Conservation (phyloP, 2,329 filamentous ascomycete species). For the Ophiostoma montium region DNA sequence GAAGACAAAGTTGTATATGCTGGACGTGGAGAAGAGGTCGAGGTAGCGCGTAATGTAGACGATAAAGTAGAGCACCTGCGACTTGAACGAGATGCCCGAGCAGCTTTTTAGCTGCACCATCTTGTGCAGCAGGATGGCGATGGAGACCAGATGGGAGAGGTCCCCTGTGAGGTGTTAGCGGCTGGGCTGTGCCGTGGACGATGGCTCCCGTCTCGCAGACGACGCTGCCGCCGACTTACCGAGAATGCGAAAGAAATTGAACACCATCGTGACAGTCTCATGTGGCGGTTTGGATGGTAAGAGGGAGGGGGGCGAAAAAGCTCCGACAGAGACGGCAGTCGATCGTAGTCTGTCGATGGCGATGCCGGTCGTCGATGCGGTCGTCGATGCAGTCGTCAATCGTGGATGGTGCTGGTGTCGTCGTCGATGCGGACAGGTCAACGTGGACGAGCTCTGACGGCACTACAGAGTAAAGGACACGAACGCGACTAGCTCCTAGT, state of each 20-base stretch:
- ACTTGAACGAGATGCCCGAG: conserved; percentile 96
- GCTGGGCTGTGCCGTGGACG: background rate
- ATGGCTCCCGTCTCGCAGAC: no score
- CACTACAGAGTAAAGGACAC: conserved; percentile 25
- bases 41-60: conserved; percentile 93
- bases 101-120: conserved; percentile 95
- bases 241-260: conserved; percentile 45
- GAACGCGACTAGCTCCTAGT: conserved; percentile 30
- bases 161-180: conserved; percentile 48
- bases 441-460: no score
- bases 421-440: no score
- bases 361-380: no score
- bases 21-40: conserved; percentile 74
- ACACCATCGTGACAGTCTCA: conserved; percentile 24
- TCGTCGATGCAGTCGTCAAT: no score
- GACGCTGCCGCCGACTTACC: conserved; percentile 24
- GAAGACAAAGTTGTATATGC: conserved; percentile 85
- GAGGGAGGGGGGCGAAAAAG: background rate
- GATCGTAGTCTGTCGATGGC: no score
- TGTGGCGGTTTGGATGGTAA: background rate
- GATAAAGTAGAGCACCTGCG: conserved; percentile 83
- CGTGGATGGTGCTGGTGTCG: no score
- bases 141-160: conserved; percentile 87
- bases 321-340: background rate
- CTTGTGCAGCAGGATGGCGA: conserved; percentile 90